A percentile compares a stretch with the other conserved stretches of the same genome.
phyloP scores from a whole-genome alignment of 129 eudicot genomes.

The Saposhnikovia divaricata region DNA sequence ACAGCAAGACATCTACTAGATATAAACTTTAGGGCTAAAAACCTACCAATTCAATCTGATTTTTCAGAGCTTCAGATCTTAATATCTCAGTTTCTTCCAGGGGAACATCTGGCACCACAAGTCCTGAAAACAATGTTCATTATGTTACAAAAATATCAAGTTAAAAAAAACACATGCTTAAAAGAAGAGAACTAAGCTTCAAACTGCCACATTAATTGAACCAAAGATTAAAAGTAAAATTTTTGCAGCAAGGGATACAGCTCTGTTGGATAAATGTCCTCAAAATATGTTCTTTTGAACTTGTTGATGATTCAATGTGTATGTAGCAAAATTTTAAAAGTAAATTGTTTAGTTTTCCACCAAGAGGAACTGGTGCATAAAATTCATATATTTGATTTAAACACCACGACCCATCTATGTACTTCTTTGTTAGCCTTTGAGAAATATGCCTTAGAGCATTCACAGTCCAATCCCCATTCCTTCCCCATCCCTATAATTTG shows the following conservation, averaged over 20 bases:
- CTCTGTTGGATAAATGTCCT: background rate
- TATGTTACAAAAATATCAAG: background rate
- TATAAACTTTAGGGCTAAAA: background rate
- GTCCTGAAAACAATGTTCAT: conserved; percentile 39
- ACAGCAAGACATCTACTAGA: background rate
- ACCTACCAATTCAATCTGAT: conserved; percentile 80
- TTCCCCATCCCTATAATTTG: no score
- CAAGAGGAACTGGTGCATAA: background rate
- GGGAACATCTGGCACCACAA: conserved; percentile 95
- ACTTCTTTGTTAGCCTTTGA: background rate
- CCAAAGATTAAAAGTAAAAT: background rate
- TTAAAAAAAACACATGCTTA: background rate
- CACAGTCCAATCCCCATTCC: no score
- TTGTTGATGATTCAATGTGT: background rate
- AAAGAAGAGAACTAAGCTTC: background rate
- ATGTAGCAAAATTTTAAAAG: background rate
- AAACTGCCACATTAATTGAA: background rate
- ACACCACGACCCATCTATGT: background rate
- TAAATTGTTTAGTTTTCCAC: background rate
- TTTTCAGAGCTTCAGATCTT: conserved; percentile 71
- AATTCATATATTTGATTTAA: no score
- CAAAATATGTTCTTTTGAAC: background rate
- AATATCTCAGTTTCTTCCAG: conserved; percentile 72
- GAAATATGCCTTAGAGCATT: background rate
- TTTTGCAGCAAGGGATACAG: background rate